Percentiles rank a stretch among this genome's conserved stretches.
phyloP scores from a whole-genome alignment of 306 rosid species.

The Betula pendula region DNA sequence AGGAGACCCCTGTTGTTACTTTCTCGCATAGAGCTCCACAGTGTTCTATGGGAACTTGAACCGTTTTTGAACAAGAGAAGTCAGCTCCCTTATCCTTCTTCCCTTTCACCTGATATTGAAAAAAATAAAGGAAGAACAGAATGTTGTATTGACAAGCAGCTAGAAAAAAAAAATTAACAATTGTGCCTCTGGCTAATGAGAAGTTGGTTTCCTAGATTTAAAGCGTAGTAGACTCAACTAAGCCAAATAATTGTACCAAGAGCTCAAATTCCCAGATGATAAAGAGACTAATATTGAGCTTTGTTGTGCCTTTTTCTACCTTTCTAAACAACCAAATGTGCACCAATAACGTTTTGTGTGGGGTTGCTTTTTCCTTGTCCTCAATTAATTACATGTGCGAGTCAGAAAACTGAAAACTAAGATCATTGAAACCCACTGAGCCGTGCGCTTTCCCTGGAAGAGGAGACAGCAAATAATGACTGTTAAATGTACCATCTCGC shows the following conservation, averaged over 20 bases:
- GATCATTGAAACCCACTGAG: no score
- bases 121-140: neutral
- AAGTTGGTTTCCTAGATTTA: neutral
- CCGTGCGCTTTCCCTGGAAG: no score
- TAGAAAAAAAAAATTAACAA: neutral
- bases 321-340: neutral
- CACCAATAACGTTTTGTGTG: no score
- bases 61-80: constrained; percentile 73
- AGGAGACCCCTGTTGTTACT: constrained; percentile 71
- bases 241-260: neutral
- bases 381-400: no score
- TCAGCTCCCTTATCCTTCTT: constrained; percentile 70
- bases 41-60: constrained; percentile 72
- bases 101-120: constrained; percentile 55
- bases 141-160: neutral
- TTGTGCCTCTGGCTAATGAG: neutral
- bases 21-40: constrained; percentile 87
- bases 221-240: neutral
- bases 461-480: no score
- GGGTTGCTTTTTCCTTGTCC: neutral
- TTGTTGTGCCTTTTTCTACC: neutral
- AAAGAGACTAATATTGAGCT: no score
- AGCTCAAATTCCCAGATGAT: neutral
- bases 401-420: neutral
- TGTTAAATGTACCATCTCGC: no score